phyloP scores from a whole-genome alignment of 208 protist genomes.

The Trypanosoma boissoni region DNA sequence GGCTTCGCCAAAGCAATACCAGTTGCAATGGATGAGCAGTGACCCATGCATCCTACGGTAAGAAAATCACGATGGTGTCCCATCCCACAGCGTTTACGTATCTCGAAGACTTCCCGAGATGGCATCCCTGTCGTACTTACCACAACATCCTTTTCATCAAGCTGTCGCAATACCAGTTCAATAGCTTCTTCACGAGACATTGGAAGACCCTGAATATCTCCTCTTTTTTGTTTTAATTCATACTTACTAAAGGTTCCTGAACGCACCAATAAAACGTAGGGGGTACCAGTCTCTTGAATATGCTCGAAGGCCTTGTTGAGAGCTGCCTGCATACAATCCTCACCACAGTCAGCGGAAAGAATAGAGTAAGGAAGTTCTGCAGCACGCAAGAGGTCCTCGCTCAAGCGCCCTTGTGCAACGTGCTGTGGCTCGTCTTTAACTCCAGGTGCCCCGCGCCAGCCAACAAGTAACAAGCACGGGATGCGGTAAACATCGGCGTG shows the following conservation, averaged over 20 bases:
- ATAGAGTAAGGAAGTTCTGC: constrained; percentile 67
- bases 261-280: constrained; percentile 78
- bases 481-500: constrained; percentile 68
- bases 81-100: constrained; percentile 34
- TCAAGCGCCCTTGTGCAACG: constrained; percentile 58
- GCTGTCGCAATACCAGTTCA: constrained; percentile 64
- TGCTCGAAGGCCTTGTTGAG: constrained; percentile 61
- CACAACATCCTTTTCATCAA: constrained; percentile 56
- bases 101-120: constrained; percentile 61
- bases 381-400: constrained; percentile 42
- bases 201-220: constrained; percentile 29
- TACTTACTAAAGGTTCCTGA: constrained; percentile 50
- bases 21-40: constrained; percentile 56
- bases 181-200: constrained; percentile 58
- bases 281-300: constrained; percentile 41
- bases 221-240: constrained; percentile 28
- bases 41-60: constrained; percentile 69
- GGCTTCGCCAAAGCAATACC: constrained; percentile 71
- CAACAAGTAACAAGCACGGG: constrained; percentile 79
- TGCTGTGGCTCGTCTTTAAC: constrained; percentile 74
- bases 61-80: constrained; percentile 63
- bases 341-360: constrained; percentile 44
- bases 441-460: constrained; percentile 63
- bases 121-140: constrained; percentile 75
- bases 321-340: constrained; percentile 36